Base-by-base conservation (phyloP, 2,329 filamentous ascomycete genomes). In the Nectriaceae sp. region DNA sequence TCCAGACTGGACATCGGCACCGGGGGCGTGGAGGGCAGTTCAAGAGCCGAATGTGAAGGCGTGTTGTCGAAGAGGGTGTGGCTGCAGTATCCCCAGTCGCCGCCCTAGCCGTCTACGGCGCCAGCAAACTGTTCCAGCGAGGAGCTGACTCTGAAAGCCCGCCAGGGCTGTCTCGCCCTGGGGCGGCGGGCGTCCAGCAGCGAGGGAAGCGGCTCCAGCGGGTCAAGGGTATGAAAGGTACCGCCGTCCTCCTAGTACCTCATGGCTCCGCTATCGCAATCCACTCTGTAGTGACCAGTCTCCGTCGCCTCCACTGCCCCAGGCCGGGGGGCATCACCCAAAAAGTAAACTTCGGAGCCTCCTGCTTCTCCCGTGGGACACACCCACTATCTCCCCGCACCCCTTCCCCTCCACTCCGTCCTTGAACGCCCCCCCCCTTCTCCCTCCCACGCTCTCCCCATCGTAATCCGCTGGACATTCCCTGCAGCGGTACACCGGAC, bases 291-390 rank as follows among this genome's bases (percentile, higher is more conserved):
- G n/a, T n/a, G n/a, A n/a, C n/a, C n/a, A n/a, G n/a, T n/a, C n/a
- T n/a, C n/a, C n/a, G n/a, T n/a, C n/a, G n/a, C n/a, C n/a, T n/a
- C n/a, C n/a, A n/a, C n/a, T n/a, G n/a, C n/a, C n/a, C n/a, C n/a
- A n/a, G 26, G 26, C 8, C 10, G 26, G 15, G 26, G 26, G 26
- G 26, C 8, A 15, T 8, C 8, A 15, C 26, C 8, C 10, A 31
- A 31, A 31, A 31, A 31, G 26, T 31, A 8, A 10, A 31, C 40
- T 56, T 56, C 55, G 47, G 54, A 59, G 50, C 50, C 59, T 62
- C 60, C 60, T 62, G 56, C 57, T 62, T 62, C 57, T 61, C 57
- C 54, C 59, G 49, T 10, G 11, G 33, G 31, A 42, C 42, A 44
- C 46, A 40, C 40, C 46, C 46, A 42, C 43, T 38, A 38, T 47